These are phyloP conservation scores for Podosphaera fusca DNA, from an alignment of 2,329 filamentous ascomycete species.

Conservation along the genomic window DNA sequence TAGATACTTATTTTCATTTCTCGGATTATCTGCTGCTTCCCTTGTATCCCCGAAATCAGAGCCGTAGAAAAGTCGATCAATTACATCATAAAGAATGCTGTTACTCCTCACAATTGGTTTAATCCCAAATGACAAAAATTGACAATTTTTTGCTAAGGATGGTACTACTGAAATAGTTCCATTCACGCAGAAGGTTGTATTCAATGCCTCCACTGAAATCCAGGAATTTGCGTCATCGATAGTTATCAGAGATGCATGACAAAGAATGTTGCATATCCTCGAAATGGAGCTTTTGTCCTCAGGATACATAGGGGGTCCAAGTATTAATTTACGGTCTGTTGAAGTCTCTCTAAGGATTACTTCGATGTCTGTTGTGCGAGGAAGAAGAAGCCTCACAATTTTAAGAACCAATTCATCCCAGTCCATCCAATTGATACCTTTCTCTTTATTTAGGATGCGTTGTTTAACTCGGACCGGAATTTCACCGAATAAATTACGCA, in stretches of 20 bases:
- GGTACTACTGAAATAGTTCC: conserved; percentile 52
- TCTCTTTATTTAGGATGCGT: conserved; percentile 29
- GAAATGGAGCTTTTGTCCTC: conserved; percentile 3
- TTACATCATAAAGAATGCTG: conserved; percentile 48
- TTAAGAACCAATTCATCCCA: conserved; percentile 26
- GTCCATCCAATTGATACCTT: conserved; percentile 28
- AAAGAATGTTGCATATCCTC: conserved; percentile 29
- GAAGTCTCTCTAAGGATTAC: conserved; percentile 32
- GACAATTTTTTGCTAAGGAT: conserved; percentile 44
- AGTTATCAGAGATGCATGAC: conserved; percentile 41
- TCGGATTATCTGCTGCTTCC: conserved; percentile 16
- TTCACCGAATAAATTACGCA: conserved; percentile 66
- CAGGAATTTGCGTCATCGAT: conserved; percentile 31
- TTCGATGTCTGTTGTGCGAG: conserved; percentile 32
- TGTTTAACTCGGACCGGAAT: conserved; percentile 83
- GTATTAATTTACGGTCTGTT: conserved; percentile 7
- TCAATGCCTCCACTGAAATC: conserved; percentile 47
- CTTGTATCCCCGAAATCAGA: conserved; percentile 54
- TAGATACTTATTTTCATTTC: conserved; percentile 17
- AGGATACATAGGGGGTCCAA: conserved; percentile 7
- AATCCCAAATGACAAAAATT: conserved; percentile 65
- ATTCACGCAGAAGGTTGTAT: conserved; percentile 34
- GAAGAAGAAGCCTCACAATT: conserved; percentile 42
- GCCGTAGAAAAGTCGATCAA: conserved; percentile 53
- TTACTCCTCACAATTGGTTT: conserved; percentile 33